A percentile compares a stretch with the other conserved stretches of the same genome.
phyloP scores from a whole-genome alignment of 169 alveolate species.

The Cryptosporidium ubiquitum region DNA sequence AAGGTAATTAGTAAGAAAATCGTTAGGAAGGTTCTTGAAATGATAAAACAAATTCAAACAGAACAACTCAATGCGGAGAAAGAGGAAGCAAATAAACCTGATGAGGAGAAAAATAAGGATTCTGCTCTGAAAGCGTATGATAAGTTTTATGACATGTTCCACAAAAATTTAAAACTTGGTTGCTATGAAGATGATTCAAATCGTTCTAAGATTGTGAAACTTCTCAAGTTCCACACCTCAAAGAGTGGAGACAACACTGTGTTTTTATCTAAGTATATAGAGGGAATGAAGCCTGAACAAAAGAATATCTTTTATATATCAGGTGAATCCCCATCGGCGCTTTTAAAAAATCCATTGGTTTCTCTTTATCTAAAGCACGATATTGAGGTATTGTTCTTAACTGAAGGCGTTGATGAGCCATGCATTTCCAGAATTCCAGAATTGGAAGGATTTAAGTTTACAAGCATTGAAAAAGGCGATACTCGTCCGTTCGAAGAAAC shows the following conservation, averaged over 20 bases:
- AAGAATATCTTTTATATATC: conserved; percentile 92
- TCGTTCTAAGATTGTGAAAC: conserved; percentile 91
- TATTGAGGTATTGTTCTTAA: conserved; percentile 93
- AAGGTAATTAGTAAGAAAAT: conserved; percentile 95
- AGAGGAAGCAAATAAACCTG: conserved; percentile 81
- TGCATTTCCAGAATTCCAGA: conserved; percentile 88
- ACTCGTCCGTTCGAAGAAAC: conserved; percentile 80
- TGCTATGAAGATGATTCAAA: conserved; percentile 95
- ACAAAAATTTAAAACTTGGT: conserved; percentile 92
- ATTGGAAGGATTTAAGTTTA: conserved; percentile 87
- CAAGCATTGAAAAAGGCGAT: conserved; percentile 88
- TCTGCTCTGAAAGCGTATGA: conserved; percentile 68
- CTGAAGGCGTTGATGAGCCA: conserved; percentile 96
- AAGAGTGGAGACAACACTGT: conserved; percentile 84
- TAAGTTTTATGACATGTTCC: conserved; percentile 92
- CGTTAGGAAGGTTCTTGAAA: conserved; percentile 95
- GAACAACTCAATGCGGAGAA: conserved; percentile 82
- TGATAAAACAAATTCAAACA: conserved; percentile 81
- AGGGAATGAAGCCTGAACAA: conserved; percentile 93
- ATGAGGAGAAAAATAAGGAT: conserved; percentile 86
- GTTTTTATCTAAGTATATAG: conserved; percentile 91
- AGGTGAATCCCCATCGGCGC: conserved; percentile 83
- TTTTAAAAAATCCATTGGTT: conserved; percentile 90
- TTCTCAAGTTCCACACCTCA: conserved; percentile 90
- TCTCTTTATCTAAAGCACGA: conserved; percentile 91